Percentiles rank a stretch among this genome's conserved stretches.
Evolutionary conservation across 2,329 filamentous ascomycete species (phyloP).

Genomic region (Metarhizium brunneum): DNA sequence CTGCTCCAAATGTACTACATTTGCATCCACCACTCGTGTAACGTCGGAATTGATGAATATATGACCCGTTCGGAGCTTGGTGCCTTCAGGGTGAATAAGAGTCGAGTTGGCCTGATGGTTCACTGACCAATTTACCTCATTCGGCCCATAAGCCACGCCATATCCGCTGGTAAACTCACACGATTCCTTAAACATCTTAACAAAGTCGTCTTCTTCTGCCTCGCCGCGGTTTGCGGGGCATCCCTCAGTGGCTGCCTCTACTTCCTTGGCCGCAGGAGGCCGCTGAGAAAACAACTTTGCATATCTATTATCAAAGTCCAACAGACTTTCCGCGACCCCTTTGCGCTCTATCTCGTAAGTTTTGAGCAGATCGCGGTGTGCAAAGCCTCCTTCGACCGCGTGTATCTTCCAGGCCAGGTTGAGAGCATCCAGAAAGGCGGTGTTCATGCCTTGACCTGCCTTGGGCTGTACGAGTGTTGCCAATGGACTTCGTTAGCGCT

Average conservation of each 20-base stretch:
- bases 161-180: constrained; percentile 93
- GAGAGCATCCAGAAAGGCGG: constrained; percentile 69
- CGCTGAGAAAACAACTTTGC: constrained; percentile 81
- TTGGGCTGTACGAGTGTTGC: constrained; percentile 49
- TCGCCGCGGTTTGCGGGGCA: constrained; percentile 17
- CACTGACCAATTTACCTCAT: constrained; percentile 74
- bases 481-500: neutral
- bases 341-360: constrained; percentile 86
- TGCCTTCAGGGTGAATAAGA: constrained; percentile 57
- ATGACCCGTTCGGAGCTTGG: constrained; percentile 62
- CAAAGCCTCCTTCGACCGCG: constrained; percentile 76
- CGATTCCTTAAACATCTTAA: constrained; percentile 81
- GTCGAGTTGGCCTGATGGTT: constrained; percentile 62
- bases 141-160: constrained; percentile 76
- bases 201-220: constrained; percentile 58
- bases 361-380: constrained; percentile 61
- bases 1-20: constrained; percentile 83
- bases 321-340: constrained; percentile 71
- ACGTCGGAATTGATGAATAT: constrained; percentile 72
- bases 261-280: constrained; percentile 62
- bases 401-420: constrained; percentile 97
- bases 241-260: constrained; percentile 51
- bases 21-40: constrained; percentile 79
- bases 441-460: constrained; percentile 74
- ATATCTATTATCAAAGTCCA: constrained; percentile 83